Conservation (phyloP, 2,329 filamentous ascomycete species). For the Apiospora kogelbergensis region DNA sequence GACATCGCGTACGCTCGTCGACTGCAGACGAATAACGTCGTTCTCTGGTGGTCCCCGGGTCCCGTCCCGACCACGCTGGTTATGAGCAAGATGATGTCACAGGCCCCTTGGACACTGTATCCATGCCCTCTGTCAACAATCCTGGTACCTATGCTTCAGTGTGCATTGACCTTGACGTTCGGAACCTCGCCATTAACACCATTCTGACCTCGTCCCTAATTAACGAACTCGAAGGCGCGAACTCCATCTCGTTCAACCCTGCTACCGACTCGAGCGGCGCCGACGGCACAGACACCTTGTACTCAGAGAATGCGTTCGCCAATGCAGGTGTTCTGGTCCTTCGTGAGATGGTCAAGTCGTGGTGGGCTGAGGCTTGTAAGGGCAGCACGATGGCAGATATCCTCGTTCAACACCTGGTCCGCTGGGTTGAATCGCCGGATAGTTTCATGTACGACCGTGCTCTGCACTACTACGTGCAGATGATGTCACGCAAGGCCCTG, state of each 20-base stretch:
- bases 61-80: slow-evolving; percentile 90
- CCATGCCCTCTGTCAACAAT: slow-evolving; percentile 92
- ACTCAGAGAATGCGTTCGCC: slow-evolving; percentile 89
- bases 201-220: slow-evolving; percentile 95
- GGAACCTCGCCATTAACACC: slow-evolving; percentile 96
- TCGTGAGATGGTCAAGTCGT: slow-evolving; percentile 96
- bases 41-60: slow-evolving; percentile 95
- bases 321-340: slow-evolving; percentile 86
- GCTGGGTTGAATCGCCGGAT: slow-evolving; percentile 92
- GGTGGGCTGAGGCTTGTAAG: slow-evolving; percentile 93
- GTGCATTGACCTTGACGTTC: slow-evolving; percentile 91
- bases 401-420: slow-evolving; percentile 93
- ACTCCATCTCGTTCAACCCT: slow-evolving; percentile 83
- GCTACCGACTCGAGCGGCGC: slow-evolving; percentile 61
- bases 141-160: slow-evolving; percentile 93
- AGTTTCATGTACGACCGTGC: slow-evolving; percentile 95
- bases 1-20: slow-evolving; percentile 92
- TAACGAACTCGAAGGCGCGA: slow-evolving; percentile 90
- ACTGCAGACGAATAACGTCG: slow-evolving; percentile 86
- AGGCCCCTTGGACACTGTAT: slow-evolving; percentile 78
- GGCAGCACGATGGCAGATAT: slow-evolving; percentile 95
- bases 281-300: slow-evolving; percentile 68
- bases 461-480: slow-evolving; percentile 95
- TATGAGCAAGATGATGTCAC: slow-evolving; percentile 91
- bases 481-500: slow-evolving; percentile 97